phyloP scores from a whole-genome alignment of 495 filamentous ascomycete species.

The Aspergillus incahuasiensis region DNA sequence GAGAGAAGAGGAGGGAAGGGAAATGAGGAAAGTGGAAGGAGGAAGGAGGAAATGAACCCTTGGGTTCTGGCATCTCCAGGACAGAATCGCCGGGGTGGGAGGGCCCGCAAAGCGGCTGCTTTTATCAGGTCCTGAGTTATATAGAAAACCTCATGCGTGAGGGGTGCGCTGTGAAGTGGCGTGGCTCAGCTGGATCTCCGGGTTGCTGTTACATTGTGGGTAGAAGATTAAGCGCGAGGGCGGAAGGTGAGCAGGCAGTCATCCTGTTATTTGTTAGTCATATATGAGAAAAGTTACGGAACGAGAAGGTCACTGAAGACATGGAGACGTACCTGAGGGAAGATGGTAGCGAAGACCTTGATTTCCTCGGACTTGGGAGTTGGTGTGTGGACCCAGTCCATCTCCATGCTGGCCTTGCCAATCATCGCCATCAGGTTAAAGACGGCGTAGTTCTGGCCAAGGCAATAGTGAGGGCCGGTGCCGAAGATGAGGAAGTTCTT shows the following conservation, averaged over 20 bases:
- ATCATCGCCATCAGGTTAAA: conserved; percentile 86
- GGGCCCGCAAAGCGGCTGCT: conserved; percentile 2
- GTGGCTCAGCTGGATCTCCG: conserved; percentile 20
- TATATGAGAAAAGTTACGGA: neutral
- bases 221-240: conserved; percentile 30
- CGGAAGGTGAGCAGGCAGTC: conserved; percentile 43
- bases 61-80: conserved; percentile 37
- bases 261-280: conserved; percentile 30
- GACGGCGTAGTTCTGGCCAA: conserved; percentile 92
- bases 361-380: conserved; percentile 86
- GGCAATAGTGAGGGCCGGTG: conserved; percentile 92
- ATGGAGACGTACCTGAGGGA: conserved; percentile 74
- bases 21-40: too few relatives aligned
- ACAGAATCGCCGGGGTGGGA: conserved; percentile 28
- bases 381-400: conserved; percentile 86
- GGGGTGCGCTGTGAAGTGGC: neutral
- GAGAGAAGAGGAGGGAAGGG: conserved; percentile 2
- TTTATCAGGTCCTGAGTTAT: neutral
- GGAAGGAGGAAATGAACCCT: neutral
- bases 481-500: conserved; percentile 99
- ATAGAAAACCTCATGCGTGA: neutral
- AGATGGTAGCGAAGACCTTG: conserved; percentile 97
- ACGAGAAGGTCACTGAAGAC: conserved; percentile 4
- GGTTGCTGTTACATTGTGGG: conserved; percentile 15
- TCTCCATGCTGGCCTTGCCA: conserved; percentile 84